phyloP scores from a whole-genome alignment of 1,284 basidiomycete genomes.

The Mycena sp. region DNA sequence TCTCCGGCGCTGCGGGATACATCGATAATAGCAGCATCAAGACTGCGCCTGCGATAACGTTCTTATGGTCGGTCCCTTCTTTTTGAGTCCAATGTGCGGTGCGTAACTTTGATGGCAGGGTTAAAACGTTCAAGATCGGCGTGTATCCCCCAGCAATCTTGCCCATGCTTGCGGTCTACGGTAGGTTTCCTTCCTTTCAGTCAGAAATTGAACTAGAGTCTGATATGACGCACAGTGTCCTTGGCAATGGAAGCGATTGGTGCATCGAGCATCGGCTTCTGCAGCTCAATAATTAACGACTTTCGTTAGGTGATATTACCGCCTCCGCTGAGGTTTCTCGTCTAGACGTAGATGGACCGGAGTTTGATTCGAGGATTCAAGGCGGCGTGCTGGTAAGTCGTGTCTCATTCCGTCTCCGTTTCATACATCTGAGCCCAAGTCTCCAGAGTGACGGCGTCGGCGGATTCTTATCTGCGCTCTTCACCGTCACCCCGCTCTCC shows the following conservation, averaged over 20 bases:
- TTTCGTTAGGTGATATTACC: conserved; percentile 71
- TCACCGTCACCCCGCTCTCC: conserved; percentile 84
- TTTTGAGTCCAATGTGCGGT: too few species aligned
- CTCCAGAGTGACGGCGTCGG: conserved; percentile 75
- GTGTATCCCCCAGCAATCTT: conserved; percentile 86
- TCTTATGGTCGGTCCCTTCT: conserved; percentile 63
- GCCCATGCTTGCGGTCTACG: conserved; percentile 85
- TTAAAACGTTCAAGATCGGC: conserved; percentile 80
- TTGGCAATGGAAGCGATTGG: conserved; percentile 85
- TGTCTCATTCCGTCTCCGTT: not conserved
- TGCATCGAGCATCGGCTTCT: not conserved
- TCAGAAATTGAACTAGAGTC: not conserved
- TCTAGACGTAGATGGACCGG: conserved; percentile 70
- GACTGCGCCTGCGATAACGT: conserved; percentile 79
- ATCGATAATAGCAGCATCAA: conserved; percentile 71
- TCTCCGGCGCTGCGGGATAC: conserved; percentile 80
- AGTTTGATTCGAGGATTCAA: conserved; percentile 84
- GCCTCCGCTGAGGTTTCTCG: conserved; percentile 86
- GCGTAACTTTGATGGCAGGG: conserved; percentile 34
- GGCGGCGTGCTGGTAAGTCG: conserved; percentile 80
- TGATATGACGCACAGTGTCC: conserved; percentile 57
- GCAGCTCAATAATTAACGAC: not conserved
- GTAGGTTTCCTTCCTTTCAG: conserved; percentile 44
- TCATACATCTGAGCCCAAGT: not conserved
- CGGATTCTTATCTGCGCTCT: conserved; percentile 79